Base-by-base conservation (phyloP, 148 eudicot genomes). In the Rhododendron kiyosumense region DNA sequence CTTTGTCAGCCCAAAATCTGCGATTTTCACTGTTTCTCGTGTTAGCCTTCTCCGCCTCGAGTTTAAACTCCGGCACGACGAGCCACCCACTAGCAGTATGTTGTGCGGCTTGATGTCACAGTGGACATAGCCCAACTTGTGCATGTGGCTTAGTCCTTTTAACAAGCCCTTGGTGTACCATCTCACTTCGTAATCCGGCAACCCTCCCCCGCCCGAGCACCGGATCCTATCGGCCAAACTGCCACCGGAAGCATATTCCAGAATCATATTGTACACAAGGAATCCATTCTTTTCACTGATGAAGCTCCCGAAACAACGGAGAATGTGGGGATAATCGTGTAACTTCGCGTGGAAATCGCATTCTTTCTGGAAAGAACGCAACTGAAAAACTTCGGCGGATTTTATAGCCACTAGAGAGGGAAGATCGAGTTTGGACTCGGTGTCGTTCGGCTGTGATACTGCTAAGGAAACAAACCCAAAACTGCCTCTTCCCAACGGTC, bases 21-120 rank as follows among this genome's bases (percentile, higher is more conserved):
- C 84, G 36, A 86, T 69, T 48, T 86, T 86, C 5, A 52, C 84
- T 7, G 71, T 59, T 81, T 81, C 84, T 22, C 0, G 7, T 10
- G 36, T 5, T 4, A 17, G 14, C 67, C 5, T 81, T 38, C 8
- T 43, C 51, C 30, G 24, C 80, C 51, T 43, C 26, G 51, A 1
- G 13, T 13, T 0, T 3, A 41, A 43, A 41, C 26, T n/a, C 13
- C 3, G 7, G 1, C 5, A 4, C 4, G 30, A 22, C 10, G 51
- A 41, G 0, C 28, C 49, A 32, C 65, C 75, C 8, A 79, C 79
- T 2, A 87, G 80, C 3, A 87, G 11, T 17, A 87, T 81, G n/a
- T 87, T 87, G 63, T 87, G 73, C 0, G 86, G 88, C 84, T 87
- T 87, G 4, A 87, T 59, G 32, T 87, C 88, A 49, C 88, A 87